phyloP scores from a whole-genome alignment of 208 protist genomes.

The Acanthamoeba culbertsoni region DNA sequence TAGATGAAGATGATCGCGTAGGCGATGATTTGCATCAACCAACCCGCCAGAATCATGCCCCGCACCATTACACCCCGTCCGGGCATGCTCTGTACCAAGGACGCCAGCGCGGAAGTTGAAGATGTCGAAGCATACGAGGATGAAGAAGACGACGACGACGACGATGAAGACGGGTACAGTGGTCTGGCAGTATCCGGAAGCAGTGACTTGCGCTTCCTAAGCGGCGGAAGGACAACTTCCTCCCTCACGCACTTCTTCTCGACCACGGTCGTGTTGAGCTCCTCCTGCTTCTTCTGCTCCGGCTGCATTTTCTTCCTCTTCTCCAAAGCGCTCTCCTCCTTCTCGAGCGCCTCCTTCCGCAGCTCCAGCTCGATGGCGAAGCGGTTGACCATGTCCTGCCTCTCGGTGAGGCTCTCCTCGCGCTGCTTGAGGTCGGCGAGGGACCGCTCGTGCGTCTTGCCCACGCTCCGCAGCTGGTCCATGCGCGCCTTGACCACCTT shows the following conservation, averaged over 20 bases:
- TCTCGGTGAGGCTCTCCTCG: background rate
- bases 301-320: background rate
- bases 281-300: background rate
- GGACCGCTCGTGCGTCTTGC: background rate
- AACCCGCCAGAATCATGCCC: background rate
- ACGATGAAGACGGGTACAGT: background rate
- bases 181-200: no score
- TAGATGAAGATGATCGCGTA: background rate
- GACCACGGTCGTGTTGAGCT: no score
- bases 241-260: no score
- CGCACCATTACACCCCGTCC: background rate
- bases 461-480: background rate
- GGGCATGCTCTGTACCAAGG: background rate
- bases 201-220: no score
- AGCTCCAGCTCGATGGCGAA: background rate
- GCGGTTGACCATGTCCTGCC: background rate
- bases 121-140: background rate
- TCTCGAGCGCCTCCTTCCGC: background rate
- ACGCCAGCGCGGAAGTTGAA: background rate
- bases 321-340: background rate
- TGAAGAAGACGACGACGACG: background rate
- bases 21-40: background rate
- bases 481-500: background rate
- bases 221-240: no score
- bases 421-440: background rate